Evolutionary conservation across 2,329 filamentous ascomycete genomes (phyloP), one percentile per base, ranked within the genome.

Genomic region (Colletotrichum zoysiae): DNA sequence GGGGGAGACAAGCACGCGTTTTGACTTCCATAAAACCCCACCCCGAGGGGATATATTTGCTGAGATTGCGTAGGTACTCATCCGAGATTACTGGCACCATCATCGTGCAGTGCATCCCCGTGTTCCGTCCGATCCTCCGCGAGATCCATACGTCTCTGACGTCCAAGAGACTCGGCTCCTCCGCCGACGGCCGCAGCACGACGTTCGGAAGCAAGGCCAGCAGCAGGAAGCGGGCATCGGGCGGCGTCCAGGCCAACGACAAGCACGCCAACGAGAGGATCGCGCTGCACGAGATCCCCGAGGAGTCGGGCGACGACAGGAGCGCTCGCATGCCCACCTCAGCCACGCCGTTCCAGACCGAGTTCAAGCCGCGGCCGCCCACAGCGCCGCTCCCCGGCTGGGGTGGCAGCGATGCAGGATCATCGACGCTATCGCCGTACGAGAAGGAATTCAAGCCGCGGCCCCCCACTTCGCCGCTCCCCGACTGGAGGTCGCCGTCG

Each of bases 71-170:
- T 46, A 78, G 79, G 78, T 83, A 86, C 77, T 86, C 84, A 0
- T 86, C 85, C 20, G 86, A 88, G 77, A 80, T 87, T 65, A 82
- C 84, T 11, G 86, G 86, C 65, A 88, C 86, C 35, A 86, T 88
- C 74, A 87, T 88, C 55, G 86, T 87, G 5, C 86, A 87, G 74
- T 88, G 85, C 71, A 84, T 88, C 3, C 86, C 86, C 2, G 83
- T 88, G 20, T 75, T 88, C 9, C 82, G 86, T 12, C 84, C 86
- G 0, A 81, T 88, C 26, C 73, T 88, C 51, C 70, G 73, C 26
- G 73, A 74, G 20, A 74, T 74, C 46, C 73, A 74, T 58, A 73
- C 70, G 30, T 70, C 73, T 5, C 53, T 74, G 51, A 74, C 73
- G 44, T 74, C 73, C n/a, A 70, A 73, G 56, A 70, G 63, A 23